Conservation (phyloP, 192 early-diverging fungal species). For the Coemansia sp. region DNA sequence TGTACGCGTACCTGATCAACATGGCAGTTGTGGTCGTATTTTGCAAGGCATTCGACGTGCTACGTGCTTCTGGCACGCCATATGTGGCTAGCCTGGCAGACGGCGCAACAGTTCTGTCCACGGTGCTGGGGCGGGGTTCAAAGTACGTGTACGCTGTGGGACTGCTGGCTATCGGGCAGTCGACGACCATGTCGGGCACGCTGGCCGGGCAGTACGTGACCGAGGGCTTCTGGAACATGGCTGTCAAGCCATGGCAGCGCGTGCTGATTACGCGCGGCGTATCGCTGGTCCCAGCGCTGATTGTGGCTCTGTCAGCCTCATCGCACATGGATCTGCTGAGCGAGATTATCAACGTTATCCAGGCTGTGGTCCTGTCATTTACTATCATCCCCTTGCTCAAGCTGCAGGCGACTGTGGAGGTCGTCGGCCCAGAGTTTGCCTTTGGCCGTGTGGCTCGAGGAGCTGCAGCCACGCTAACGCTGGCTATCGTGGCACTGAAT, state of each 20-base stretch:
- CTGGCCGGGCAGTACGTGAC: constrained; percentile 90
- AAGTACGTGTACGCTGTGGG: constrained; percentile 79
- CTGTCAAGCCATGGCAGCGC: constrained; percentile 72
- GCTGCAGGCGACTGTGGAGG: constrained; percentile 56
- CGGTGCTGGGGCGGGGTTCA: constrained; percentile 67
- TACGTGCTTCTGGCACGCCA: constrained; percentile 52
- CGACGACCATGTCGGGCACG: constrained; percentile 87
- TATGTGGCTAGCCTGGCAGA: constrained; percentile 49
- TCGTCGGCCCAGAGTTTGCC: constrained; percentile 58
- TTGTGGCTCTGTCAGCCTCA: constrained; percentile 62
- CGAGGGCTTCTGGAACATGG: constrained; percentile 80
- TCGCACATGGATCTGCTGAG: constrained; percentile 67
- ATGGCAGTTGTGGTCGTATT: constrained; percentile 73
- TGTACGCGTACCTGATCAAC: constrained; percentile 71
- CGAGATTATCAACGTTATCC: constrained; percentile 71
- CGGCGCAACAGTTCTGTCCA: constrained; percentile 59
- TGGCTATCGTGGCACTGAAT: constrained; percentile 47
- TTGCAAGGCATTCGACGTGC: constrained; percentile 58
- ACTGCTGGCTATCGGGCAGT: constrained; percentile 81
- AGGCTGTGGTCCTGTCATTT: constrained; percentile 67
- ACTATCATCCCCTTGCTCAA: constrained; percentile 70
- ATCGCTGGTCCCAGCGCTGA: constrained; percentile 65
- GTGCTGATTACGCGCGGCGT: constrained; percentile 63
- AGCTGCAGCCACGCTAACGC: constrained; percentile 22
- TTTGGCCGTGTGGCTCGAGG: constrained; percentile 30